These are phyloP conservation scores for Penicillium soppii DNA, from an alignment of 495 filamentous ascomycete species.

Conservation along the genomic window DNA sequence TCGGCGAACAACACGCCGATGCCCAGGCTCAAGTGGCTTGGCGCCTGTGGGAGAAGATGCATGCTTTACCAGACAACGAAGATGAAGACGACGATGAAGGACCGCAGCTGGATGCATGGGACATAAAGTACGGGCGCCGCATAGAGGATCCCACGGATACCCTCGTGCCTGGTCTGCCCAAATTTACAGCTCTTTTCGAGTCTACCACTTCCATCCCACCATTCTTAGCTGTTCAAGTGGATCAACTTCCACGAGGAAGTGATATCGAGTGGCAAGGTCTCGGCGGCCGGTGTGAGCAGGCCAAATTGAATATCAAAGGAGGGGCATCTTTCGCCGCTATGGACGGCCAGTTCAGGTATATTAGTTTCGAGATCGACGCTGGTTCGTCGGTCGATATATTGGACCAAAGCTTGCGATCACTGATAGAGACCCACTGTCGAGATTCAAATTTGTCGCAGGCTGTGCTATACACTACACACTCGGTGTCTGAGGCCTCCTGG, in stretches of 20 bases:
- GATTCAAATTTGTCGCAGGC: conserved; percentile 23
- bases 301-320: conserved; percentile 18
- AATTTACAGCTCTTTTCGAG: conserved; percentile 29
- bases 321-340: conserved; percentile 23
- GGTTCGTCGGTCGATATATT: conserved; percentile 14
- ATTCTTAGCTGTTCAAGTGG: conserved; percentile 70
- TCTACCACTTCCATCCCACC: conserved; percentile 46
- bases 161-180: conserved; percentile 23
- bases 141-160: conserved; percentile 21
- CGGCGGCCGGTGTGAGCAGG: conserved; percentile 33
- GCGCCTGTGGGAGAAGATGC: conserved; percentile 52
- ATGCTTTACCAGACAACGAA: conserved; percentile 27
- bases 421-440: conserved; percentile 15
- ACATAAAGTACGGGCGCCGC: conserved; percentile 56
- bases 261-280: conserved; percentile 73
- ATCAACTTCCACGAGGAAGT: conserved; percentile 64
- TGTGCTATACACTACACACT: conserved; percentile 36
- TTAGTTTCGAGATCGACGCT: conserved; percentile 31
- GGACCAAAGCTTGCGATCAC: conserved; percentile 20
- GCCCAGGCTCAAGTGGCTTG: conserved; percentile 44
- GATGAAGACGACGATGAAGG: conserved; percentile 42
- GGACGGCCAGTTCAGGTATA: conserved; percentile 24
- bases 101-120: conserved; percentile 68
- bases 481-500: conserved; percentile 23
- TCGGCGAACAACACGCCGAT: conserved; percentile 26